Evolutionary conservation across 2,329 filamentous ascomycete genomes (phyloP), one percentile per base, ranked within the genome.

Genomic region (Beauveria scarabaeidicola): DNA sequence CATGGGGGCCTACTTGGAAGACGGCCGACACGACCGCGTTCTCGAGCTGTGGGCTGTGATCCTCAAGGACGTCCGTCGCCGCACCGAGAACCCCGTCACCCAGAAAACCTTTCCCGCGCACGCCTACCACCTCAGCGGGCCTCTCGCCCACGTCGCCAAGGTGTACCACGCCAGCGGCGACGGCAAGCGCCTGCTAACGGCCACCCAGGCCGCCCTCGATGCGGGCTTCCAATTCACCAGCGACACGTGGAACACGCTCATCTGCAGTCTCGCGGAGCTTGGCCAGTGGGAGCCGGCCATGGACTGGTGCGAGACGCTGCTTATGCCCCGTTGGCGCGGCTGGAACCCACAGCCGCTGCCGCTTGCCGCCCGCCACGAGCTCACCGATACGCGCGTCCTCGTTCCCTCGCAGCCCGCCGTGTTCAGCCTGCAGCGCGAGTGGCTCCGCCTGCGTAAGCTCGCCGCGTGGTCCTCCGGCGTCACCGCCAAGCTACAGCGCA

Each of bases 291-390:
- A 83, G 52, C 78, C 87, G 21, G 91, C 91, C 41, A 96, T 94
- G 73, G 69, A 75, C 23, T 74, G 86, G 55, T 93, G 89, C 69
- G 93, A 97, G 74, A 74, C 78, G 27, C 83, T 84, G 62, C 85
- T 97, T 59, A 95, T 96, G 82, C 80, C 82, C 1, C 78, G 82
- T 38, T 96, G 91, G 82, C 81, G 82, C 11, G 90, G 91, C 25
- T 97, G 91, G 90, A 64, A 62, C 15, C 71, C 74, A 10, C 65
- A 76, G 52, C 47, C 55, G 27, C 29, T 52, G 54, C 21, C 27
- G 38, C 48, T 52, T 19, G 56, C 48, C 40, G 48, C 38, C 27
- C 52, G 64, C 51, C 48, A 53, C 48, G 48, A 63, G 59, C 40
- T 72, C 50, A 75, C 73, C 46, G 66, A 69, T 51, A 69, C 74